Evolutionary conservation across 805 yeast genomes (phyloP).

Genomic region (Ogataea glucozyma): DNA sequence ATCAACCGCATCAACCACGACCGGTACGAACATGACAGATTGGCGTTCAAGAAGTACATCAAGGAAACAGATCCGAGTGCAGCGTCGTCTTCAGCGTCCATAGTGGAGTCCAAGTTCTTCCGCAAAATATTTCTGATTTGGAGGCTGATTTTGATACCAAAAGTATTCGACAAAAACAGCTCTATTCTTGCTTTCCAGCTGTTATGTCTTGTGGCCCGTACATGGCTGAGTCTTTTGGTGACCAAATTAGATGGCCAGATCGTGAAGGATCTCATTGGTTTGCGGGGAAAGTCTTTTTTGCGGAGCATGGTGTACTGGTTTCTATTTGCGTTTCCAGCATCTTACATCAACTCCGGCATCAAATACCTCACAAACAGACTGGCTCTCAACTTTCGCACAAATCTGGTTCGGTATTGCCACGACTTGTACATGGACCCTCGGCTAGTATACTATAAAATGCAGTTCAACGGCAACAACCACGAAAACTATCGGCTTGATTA

Average conservation of each 20-base stretch:
- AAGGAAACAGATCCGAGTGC: conserved; percentile 29
- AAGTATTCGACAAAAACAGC: conserved; percentile 64
- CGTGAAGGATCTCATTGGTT: conserved; percentile 83
- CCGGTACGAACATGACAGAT: conserved; percentile 55
- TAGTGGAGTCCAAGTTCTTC: conserved; percentile 57
- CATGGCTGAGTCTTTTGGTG: conserved; percentile 82
- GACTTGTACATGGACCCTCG: conserved; percentile 82
- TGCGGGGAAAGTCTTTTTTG: conserved; percentile 70
- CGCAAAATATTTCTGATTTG: conserved; percentile 75
- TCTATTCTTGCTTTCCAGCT: conserved; percentile 69
- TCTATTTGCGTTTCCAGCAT: conserved; percentile 87
- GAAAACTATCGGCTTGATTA: conserved; percentile 37
- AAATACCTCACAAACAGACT: conserved; percentile 74
- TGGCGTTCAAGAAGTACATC: conserved; percentile 49
- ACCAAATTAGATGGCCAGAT: conserved; percentile 92
- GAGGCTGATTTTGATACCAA: conserved; percentile 75
- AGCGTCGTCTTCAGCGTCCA: neutral
- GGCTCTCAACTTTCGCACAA: conserved; percentile 81
- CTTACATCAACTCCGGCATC: conserved; percentile 88
- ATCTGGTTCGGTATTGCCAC: conserved; percentile 81
- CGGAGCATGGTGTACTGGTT: conserved; percentile 86
- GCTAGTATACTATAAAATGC: conserved; percentile 80
- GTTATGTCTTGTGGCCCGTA: conserved; percentile 71
- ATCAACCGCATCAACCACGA: conserved; percentile 51
- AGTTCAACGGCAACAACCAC: conserved; percentile 50